phyloP scores from a whole-genome alignment of 2,329 filamentous ascomycete genomes.

The Aspergillus glaucus region DNA sequence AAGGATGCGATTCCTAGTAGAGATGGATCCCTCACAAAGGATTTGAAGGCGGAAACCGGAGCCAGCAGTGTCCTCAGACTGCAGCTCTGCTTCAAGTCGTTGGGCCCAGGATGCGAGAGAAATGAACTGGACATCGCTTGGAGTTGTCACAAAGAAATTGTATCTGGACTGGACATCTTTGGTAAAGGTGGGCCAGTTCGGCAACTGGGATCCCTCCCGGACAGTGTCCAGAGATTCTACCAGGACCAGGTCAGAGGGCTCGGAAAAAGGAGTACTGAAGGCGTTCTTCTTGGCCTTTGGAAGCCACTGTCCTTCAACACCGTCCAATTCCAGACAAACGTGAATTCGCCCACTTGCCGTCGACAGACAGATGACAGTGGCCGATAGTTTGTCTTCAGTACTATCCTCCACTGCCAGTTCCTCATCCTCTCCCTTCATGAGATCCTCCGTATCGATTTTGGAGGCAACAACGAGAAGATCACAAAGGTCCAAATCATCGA shows the following conservation, averaged over 20 bases:
- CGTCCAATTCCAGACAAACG: conserved; percentile 56
- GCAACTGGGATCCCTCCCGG: conserved; percentile 17
- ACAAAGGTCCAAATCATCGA: conserved; percentile 52
- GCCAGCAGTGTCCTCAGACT: conserved; percentile 45
- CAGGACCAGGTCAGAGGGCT: conserved; percentile 38
- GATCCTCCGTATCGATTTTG: conserved; percentile 46
- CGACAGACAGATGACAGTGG: conserved; percentile 53
- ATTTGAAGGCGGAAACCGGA: conserved; percentile 52
- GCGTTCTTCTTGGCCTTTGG: conserved; percentile 40
- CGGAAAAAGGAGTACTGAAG: conserved; percentile 36
- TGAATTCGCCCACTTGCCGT: conserved; percentile 52
- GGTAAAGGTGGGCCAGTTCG: conserved; percentile 50
- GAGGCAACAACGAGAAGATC: conserved; percentile 55
- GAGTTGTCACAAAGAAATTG: conserved; percentile 53
- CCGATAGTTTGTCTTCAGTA: conserved; percentile 47
- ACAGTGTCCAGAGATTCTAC: conserved; percentile 42
- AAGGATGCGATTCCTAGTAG: conserved; percentile 45
- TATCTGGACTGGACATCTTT: conserved; percentile 51
- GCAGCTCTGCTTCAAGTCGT: conserved; percentile 52
- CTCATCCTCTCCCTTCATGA: conserved; percentile 48
- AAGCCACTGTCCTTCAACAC: conserved; percentile 58
- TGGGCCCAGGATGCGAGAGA: conserved; percentile 53
- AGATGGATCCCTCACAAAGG: conserved; percentile 48
- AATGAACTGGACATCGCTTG: conserved; percentile 48
- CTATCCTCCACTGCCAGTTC: conserved; percentile 36